These are phyloP conservation scores for Ogataea hybrid DNA, from an alignment of 1,139 yeast genomes.

Conservation along the genomic window DNA sequence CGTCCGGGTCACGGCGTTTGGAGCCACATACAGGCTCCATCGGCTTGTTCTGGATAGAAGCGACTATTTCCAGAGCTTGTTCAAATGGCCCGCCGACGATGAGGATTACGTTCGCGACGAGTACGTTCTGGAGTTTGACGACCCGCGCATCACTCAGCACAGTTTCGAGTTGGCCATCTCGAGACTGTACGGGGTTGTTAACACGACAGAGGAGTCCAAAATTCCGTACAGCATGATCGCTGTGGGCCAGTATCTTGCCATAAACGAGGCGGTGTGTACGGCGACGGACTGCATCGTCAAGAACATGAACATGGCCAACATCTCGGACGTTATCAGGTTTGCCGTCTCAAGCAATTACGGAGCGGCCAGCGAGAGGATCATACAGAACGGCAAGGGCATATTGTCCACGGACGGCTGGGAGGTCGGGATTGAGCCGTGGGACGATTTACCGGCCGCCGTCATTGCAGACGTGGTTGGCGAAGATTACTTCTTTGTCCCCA, in stretches of 20 bases:
- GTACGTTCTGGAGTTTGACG: slow-evolving; percentile 38
- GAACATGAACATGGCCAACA: slow-evolving; percentile 34
- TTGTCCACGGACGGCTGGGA: slow-evolving; percentile 48
- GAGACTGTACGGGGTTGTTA: slow-evolving; percentile 42
- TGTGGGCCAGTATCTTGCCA: slow-evolving; percentile 46
- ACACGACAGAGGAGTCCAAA: slow-evolving; percentile 32
- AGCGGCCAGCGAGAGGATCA: slow-evolving; percentile 40
- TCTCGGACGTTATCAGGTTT: slow-evolving; percentile 39
- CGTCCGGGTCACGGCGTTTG: slow-evolving; percentile 45
- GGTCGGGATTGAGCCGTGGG: slow-evolving; percentile 42
- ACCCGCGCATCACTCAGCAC: slow-evolving; percentile 39
- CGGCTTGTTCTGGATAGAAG: slow-evolving; percentile 43
- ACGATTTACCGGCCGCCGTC: slow-evolving; percentile 41
- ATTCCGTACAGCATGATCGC: slow-evolving; percentile 43
- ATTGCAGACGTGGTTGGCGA: slow-evolving; percentile 43
- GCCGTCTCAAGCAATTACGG: slow-evolving; percentile 45
- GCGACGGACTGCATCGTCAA: slow-evolving; percentile 40
- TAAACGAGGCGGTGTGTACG: slow-evolving; percentile 42
- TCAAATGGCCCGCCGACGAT: slow-evolving; percentile 38
- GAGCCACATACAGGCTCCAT: slow-evolving; percentile 41
- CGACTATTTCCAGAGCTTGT: slow-evolving; percentile 45
- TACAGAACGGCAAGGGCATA: slow-evolving; percentile 45
- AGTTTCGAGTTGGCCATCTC: slow-evolving; percentile 46
- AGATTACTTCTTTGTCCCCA: slow-evolving; percentile 50
- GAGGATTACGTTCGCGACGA: slow-evolving; percentile 8